Evolutionary conservation across 2,329 filamentous ascomycete genomes (phyloP), one percentile per base, ranked within the genome.

Genomic region (Aschersonia sp.): DNA sequence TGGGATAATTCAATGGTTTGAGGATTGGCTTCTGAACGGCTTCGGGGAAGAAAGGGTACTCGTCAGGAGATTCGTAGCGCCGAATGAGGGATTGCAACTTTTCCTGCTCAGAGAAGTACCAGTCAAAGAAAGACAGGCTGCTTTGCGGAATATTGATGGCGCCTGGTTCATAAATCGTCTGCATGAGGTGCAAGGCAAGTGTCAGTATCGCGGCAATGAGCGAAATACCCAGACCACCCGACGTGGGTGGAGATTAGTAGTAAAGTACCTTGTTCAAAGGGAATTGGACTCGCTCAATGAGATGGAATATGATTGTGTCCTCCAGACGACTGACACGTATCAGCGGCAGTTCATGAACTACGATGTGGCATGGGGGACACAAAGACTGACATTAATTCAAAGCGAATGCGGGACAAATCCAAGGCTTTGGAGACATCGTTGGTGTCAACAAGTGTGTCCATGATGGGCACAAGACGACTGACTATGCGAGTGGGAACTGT

Each of bases 241-340:
- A 12, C 31, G 29, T 10, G 31, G 41, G 41, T 7, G 30, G 40
- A 44, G 45, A 40, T 45, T 39, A 52, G 50, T n/a, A 7, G 11
- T 14, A 10, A 35, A 53, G 51, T 53, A 65, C 64, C 60, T 62
- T 72, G 69, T 95, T 97, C 54, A 94, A 76, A 4, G 90, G 87
- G 65, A 97, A 98, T 65, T 98, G 92, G n/a, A 90, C 90, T 41
- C 92, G 83, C 69, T 98, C 92, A 60, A 97, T 97, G 40, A 98
- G 74, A 66, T 95, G 85, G 67, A 94, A 95, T 55, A 87, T 94
- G 61, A 98, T 97, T 51, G 90, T 97, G 62, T 98, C 92, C 70
- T 98, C 92, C 14, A 97, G 76, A 22, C 92, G 92, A 60, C 92
- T 98, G 14, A 14, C 9, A 14, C 2, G 14, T 14, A 2, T 41